phyloP scores from a whole-genome alignment of 1,139 yeast genomes.

The Yamadazyma oceani region DNA sequence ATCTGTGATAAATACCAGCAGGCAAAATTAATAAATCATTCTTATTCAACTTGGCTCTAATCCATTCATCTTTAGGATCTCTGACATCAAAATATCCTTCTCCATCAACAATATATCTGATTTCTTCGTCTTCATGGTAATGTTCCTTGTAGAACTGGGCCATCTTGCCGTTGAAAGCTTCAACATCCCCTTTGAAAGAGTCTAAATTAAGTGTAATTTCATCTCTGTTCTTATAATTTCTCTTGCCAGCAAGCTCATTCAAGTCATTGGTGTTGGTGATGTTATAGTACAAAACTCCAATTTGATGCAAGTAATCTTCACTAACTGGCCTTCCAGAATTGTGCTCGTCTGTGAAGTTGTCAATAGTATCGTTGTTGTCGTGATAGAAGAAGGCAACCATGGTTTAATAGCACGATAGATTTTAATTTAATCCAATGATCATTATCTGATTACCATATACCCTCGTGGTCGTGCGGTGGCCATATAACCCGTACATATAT shows the following conservation, averaged over 20 bases:
- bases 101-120: slow-evolving; percentile 85
- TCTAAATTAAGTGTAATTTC: slow-evolving; percentile 59
- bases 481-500: too few species aligned
- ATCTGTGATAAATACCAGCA: slow-evolving; percentile 91
- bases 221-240: slow-evolving; percentile 82
- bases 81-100: slow-evolving; percentile 92
- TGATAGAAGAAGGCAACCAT: slow-evolving; percentile 67
- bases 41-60: slow-evolving; percentile 62
- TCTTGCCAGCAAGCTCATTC: slow-evolving; percentile 61
- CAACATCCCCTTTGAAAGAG: slow-evolving; percentile 62
- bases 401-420: not conserved
- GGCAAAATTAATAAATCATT: slow-evolving; percentile 78
- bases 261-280: slow-evolving; percentile 57
- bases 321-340: slow-evolving; percentile 64
- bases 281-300: slow-evolving; percentile 73
- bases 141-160: slow-evolving; percentile 80
- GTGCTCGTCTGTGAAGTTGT: slow-evolving; percentile 70
- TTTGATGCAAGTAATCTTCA: slow-evolving; percentile 44
- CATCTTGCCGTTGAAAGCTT: slow-evolving; percentile 63
- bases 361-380: slow-evolving; percentile 61
- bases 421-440: not conserved
- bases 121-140: slow-evolving; percentile 96
- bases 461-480: too few species aligned
- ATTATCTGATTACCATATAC: too few species aligned
- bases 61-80: slow-evolving; percentile 69